phyloP scores from a whole-genome alignment of 129 eudicot species.

The Flaveria brownii region DNA sequence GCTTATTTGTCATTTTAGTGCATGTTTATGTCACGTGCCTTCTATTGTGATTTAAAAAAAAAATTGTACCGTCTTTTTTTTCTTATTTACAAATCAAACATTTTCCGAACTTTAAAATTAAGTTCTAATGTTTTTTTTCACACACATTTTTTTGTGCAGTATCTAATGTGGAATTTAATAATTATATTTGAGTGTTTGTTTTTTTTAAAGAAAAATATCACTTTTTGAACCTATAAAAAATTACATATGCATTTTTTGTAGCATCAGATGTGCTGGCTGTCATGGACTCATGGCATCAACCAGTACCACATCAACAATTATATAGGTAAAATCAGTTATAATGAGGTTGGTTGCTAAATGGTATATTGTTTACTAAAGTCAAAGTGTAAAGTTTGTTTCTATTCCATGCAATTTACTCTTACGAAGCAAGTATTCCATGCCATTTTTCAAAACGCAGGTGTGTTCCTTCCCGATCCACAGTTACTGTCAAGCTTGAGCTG shows the following conservation, averaged over 20 bases:
- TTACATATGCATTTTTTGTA: not conserved
- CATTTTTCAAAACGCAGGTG: conserved; percentile 43
- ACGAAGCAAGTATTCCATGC: not conserved
- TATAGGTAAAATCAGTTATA: not conserved
- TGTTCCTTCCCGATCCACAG: conserved; percentile 76
- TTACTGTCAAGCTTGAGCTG: conserved; percentile 78
- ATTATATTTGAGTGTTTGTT: not conserved
- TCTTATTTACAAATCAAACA: not conserved
- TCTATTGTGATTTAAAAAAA: not conserved
- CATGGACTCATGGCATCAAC: too few species aligned
- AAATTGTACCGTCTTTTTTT: too few species aligned
- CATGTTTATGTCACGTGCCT: not conserved
- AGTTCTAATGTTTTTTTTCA: not conserved
- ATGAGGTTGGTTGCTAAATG: conserved; percentile 2
- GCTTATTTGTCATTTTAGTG: not conserved
- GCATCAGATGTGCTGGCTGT: not conserved
- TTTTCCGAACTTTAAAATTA: not conserved
- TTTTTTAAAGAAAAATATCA: too few species aligned
- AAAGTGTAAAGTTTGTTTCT: not conserved
- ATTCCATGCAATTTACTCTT: not conserved
- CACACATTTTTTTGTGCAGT: not conserved
- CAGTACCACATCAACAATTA: not conserved
- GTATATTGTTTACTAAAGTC: not conserved
- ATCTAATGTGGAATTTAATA: not conserved
- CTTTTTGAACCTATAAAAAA: too few species aligned